Percentiles rank a stretch among this genome's conserved stretches.
Conservation (phyloP, 2,329 filamentous ascomycete genomes). For the Pochonia chlamydosporia region DNA sequence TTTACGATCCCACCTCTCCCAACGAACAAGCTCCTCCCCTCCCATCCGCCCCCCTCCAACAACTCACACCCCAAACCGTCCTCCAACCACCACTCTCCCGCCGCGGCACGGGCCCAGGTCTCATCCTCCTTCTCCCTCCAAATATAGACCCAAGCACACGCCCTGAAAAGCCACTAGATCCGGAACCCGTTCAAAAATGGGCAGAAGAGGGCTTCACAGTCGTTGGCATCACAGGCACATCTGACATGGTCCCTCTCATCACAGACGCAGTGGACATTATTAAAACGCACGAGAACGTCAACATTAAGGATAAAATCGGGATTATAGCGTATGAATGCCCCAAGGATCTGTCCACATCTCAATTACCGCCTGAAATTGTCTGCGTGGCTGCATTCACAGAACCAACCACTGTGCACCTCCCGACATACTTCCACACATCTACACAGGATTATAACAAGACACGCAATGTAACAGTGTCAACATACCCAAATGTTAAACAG, state of each 20-base stretch:
- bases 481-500: slow-evolving; percentile 24
- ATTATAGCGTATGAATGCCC: not conserved
- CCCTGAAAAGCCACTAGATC: slow-evolving; percentile 9
- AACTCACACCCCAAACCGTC: not conserved
- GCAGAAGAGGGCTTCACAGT: slow-evolving; percentile 30
- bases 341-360: not conserved
- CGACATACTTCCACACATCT: not conserved
- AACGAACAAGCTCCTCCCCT: slow-evolving; percentile 10
- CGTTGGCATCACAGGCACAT: slow-evolving; percentile 11
- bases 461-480: not conserved
- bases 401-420: not conserved
- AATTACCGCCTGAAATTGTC: not conserved
- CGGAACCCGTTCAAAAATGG: slow-evolving; percentile 27
- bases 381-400: not conserved
- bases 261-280: not conserved
- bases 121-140: slow-evolving; percentile 15
- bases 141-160: not conserved
- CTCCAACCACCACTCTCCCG: slow-evolving; percentile 23
- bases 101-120: slow-evolving; percentile 25
- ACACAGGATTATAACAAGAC: no score
- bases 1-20: slow-evolving; percentile 9
- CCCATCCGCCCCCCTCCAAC: not conserved
- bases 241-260: not conserved
- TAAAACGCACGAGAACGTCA: slow-evolving; percentile 8
- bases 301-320: slow-evolving; percentile 4